A percentile compares a stretch with the other conserved stretches of the same genome.
Evolutionary conservation across 768 basidiomycete species (phyloP).

Genomic region (Kwoniella newhampshirensis): DNA sequence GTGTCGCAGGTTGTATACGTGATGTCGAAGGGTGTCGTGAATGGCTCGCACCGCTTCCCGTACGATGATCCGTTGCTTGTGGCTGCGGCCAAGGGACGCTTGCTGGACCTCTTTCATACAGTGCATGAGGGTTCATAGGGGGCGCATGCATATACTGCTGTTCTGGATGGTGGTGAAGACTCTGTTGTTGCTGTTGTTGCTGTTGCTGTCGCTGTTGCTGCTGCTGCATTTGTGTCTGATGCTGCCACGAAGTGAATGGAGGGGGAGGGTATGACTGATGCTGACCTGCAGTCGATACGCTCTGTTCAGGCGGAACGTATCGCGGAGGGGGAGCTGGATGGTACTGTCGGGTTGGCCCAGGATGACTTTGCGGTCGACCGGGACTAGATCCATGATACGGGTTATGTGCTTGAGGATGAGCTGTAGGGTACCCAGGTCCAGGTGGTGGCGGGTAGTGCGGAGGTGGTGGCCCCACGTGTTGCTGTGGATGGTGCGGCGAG

Average conservation of each 20-base stretch:
- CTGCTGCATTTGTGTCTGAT: neutral
- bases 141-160: no score
- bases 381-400: conserved; percentile 14
- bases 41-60: neutral
- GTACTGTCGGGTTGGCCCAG: conserved; percentile 1
- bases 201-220: conserved; percentile 1
- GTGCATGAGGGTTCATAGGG: no score
- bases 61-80: no score
- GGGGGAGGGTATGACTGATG: conserved; percentile 1
- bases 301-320: conserved; percentile 16
- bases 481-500: conserved; percentile 2
- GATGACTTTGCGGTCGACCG: conserved; percentile 13
- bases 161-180: no score
- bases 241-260: conserved; percentile 1
- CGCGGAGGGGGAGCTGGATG: conserved; percentile 15
- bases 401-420: neutral
- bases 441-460: conserved; percentile 2
- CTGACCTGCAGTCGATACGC: neutral
- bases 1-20: neutral
- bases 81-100: conserved; percentile 1
- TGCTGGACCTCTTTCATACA: neutral
- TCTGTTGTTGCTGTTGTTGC: neutral
- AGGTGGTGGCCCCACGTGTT: neutral
- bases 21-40: neutral
- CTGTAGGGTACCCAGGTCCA: neutral